A percentile compares a stretch with the other conserved stretches of the same genome.
Evolutionary conservation across 2,329 filamentous ascomycete genomes (phyloP).

Genomic region (Cladobotryum mycophilum): DNA sequence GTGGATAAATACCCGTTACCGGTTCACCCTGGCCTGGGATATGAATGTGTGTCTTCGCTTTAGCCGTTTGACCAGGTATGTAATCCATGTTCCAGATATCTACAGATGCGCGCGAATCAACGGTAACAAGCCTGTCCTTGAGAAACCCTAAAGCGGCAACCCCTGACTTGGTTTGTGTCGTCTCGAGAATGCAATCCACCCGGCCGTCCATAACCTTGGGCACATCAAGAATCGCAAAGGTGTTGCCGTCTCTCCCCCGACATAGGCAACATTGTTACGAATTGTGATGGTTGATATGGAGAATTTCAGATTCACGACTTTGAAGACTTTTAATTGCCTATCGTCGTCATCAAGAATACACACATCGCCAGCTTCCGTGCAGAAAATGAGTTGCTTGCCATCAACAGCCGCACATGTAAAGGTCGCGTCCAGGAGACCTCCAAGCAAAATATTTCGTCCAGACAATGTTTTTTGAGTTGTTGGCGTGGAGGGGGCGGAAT

Average conservation of each 20-base stretch:
- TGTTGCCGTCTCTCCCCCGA: conserved; percentile 62
- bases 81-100: conserved; percentile 54
- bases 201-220: conserved; percentile 40
- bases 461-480: conserved; percentile 57
- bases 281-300: conserved; percentile 60
- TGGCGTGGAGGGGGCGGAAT: conserved; percentile 28
- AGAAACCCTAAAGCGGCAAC: conserved; percentile 66
- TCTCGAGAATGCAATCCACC: conserved; percentile 33
- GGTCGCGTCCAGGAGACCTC: conserved; percentile 71
- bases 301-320: conserved; percentile 62
- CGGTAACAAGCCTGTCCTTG: conserved; percentile 60
- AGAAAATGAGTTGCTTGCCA: conserved; percentile 69
- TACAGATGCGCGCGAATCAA: conserved; percentile 71
- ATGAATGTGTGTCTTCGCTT: conserved; percentile 41
- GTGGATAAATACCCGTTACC: conserved; percentile 65
- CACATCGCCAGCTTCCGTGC: conserved; percentile 83
- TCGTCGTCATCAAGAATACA: conserved; percentile 77
- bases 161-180: conserved; percentile 33
- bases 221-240: conserved; percentile 47
- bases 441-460: conserved; percentile 83
- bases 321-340: conserved; percentile 63
- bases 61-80: conserved; percentile 32
- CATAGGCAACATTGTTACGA: conserved; percentile 52
- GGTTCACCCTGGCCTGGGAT: conserved; percentile 59
- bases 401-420: conserved; percentile 77